Evolutionary conservation across 352 stramenopile genomes (phyloP).

Genomic region (Thraustochytrium sp.): DNA sequence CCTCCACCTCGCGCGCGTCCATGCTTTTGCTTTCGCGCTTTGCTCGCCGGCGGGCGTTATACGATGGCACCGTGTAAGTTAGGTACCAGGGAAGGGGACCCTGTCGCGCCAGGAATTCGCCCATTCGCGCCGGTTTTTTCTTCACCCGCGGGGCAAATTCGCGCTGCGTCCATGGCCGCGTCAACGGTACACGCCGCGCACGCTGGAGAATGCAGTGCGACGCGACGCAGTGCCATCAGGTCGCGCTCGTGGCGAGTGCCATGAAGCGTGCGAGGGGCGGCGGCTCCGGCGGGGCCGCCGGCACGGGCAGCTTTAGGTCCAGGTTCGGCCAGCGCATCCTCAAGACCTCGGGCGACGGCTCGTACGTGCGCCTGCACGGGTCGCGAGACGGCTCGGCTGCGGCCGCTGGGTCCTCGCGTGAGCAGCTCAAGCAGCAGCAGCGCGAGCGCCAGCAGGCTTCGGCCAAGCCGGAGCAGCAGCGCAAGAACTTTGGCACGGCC

Average conservation of each 20-base stretch:
- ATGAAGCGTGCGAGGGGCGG: not conserved
- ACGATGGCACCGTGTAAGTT: too few relatives aligned
- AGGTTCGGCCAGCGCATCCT: slow-evolving; percentile 27
- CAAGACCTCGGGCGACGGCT: slow-evolving; percentile 34
- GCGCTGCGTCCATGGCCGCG: too few relatives aligned
- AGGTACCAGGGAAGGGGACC: too few relatives aligned
- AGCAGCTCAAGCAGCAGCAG: not conserved
- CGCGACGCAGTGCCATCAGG: too few relatives aligned
- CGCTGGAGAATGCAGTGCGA: too few relatives aligned
- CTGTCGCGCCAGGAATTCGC: too few relatives aligned
- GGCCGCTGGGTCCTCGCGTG: not conserved
- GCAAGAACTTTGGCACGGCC: not conserved
- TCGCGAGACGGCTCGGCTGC: not conserved
- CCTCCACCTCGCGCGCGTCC: not conserved
- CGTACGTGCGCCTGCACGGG: slow-evolving; percentile 19
- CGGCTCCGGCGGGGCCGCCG: not conserved
- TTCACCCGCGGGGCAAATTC: too few relatives aligned
- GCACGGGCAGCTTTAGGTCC: not conserved
- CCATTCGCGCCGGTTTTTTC: too few relatives aligned
- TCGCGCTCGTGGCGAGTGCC: too few relatives aligned
- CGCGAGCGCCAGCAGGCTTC: not conserved
- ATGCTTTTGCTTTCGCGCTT: too few relatives aligned
- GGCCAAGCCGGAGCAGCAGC: not conserved
- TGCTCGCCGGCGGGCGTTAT: too few relatives aligned
- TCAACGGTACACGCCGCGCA: too few relatives aligned